Conservation (phyloP, 345 rosid genomes). For the Balakata baccata region DNA sequence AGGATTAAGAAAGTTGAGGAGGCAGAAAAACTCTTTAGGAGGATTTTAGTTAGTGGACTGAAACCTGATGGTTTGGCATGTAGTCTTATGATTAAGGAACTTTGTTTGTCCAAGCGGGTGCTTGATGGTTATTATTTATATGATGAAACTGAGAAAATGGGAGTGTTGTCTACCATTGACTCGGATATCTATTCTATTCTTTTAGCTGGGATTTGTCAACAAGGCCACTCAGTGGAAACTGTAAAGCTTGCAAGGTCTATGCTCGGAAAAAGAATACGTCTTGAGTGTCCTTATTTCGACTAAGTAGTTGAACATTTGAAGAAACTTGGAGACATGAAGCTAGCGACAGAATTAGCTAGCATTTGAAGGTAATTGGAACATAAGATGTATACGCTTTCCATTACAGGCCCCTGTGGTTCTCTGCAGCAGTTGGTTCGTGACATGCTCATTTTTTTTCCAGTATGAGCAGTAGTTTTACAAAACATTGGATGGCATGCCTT, state of each 20-base stretch:
- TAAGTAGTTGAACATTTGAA: constrained; percentile 38
- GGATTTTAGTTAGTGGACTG: constrained; percentile 44
- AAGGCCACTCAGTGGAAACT: constrained; percentile 51
- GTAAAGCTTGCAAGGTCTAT: constrained; percentile 50
- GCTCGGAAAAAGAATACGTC: constrained; percentile 45
- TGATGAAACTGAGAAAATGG: constrained; percentile 52
- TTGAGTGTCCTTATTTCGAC: constrained; percentile 37
- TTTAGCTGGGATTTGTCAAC: constrained; percentile 49
- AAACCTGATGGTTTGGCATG: constrained; percentile 71
- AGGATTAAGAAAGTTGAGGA: constrained; percentile 47
- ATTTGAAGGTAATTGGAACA: constrained; percentile 19
- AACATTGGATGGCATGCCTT: neutral
- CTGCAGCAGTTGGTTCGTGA: neutral
- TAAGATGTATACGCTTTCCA: neutral
- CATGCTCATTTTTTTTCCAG: neutral
- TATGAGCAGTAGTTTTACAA: neutral
- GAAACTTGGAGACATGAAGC: constrained; percentile 45
- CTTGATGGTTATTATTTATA: constrained; percentile 54
- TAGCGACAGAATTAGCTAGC: constrained; percentile 31
- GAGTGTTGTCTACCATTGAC: constrained; percentile 47
- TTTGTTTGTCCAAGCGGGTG: constrained; percentile 46
- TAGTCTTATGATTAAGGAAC: constrained; percentile 57
- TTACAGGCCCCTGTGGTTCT: neutral
- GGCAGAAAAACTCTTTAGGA: constrained; percentile 55
- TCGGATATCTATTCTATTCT: constrained; percentile 56